Evolutionary conservation across 2,329 filamentous ascomycete species (phyloP).

Genomic region (Stemphylium beticola): DNA sequence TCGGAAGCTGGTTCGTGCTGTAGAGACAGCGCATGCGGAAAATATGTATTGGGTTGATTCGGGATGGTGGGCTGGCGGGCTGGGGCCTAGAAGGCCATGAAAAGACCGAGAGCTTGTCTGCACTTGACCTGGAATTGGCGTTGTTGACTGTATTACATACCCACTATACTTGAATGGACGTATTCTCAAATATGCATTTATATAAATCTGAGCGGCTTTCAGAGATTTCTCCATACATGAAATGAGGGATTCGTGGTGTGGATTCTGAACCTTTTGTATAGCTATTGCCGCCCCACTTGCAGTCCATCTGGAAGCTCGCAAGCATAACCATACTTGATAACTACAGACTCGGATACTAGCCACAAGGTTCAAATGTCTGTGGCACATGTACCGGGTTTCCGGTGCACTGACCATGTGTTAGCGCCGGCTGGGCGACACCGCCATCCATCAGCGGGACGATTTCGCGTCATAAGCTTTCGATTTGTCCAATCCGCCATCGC

Average conservation of each 20-base stretch:
- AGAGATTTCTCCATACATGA: too few relatives aligned
- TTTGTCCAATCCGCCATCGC: constrained; percentile 9
- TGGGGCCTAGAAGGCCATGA: constrained; percentile 21
- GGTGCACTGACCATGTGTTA: constrained; percentile 7
- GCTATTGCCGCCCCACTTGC: too few relatives aligned
- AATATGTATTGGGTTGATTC: constrained; percentile 42
- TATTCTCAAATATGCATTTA: too few relatives aligned
- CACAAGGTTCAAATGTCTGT: too few relatives aligned
- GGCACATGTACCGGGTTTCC: constrained; percentile 9
- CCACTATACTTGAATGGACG: background rate
- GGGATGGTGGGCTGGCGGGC: constrained; percentile 47
- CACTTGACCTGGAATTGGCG: background rate
- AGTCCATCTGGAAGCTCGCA: too few relatives aligned
- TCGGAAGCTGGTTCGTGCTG: constrained; percentile 34
- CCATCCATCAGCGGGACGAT: constrained; percentile 8
- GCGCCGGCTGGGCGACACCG: constrained; percentile 8
- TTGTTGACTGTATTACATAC: background rate
- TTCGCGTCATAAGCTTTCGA: constrained; percentile 8
- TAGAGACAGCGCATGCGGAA: constrained; percentile 39
- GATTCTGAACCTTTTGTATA: too few relatives aligned
- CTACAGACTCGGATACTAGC: too few relatives aligned
- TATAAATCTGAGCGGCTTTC: too few relatives aligned
- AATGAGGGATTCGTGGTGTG: too few relatives aligned
- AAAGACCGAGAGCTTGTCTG: background rate
- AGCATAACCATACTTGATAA: too few relatives aligned